A percentile compares a stretch with the other conserved stretches of the same genome.
Conservation (phyloP, 2,329 filamentous ascomycete species). For the Aspergillus niger region DNA sequence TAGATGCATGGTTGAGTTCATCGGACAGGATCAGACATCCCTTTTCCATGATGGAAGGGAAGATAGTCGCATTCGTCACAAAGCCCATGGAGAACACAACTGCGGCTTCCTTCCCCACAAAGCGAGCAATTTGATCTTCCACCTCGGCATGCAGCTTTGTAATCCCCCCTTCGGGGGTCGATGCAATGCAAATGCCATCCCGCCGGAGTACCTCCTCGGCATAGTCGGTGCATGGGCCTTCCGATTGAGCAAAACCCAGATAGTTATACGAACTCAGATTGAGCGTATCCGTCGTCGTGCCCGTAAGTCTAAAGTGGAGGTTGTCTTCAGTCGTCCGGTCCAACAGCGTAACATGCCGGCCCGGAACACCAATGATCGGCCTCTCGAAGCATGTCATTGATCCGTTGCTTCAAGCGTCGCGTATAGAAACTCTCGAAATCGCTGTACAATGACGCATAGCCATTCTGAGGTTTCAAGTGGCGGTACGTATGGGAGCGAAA, state of each 20-base stretch:
- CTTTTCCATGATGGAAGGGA: constrained; percentile 85
- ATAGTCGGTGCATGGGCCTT: constrained; percentile 88
- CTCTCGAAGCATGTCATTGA: constrained; percentile 94
- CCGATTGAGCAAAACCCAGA: constrained; percentile 92
- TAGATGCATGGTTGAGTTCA: constrained; percentile 93
- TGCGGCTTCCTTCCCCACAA: constrained; percentile 86
- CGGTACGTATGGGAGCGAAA: constrained; percentile 81
- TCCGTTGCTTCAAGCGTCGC: constrained; percentile 80
- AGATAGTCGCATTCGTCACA: constrained; percentile 89
- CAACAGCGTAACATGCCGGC: constrained; percentile 83
- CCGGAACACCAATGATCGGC: constrained; percentile 86
- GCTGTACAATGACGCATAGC: constrained; percentile 89
- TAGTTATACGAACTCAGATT: constrained; percentile 99
- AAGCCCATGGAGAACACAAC: constrained; percentile 99
- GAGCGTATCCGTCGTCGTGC: constrained; percentile 84
- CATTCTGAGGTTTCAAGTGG: constrained; percentile 75
- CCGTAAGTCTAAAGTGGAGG: constrained; percentile 77
- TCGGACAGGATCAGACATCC: constrained; percentile 91
- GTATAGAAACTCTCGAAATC: constrained; percentile 99
- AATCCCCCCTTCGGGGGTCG: constrained; percentile 80
- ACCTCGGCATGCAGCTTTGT: constrained; percentile 82
- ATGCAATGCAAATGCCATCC: constrained; percentile 74
- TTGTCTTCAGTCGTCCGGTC: constrained; percentile 89
- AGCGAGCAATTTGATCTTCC: constrained; percentile 80
- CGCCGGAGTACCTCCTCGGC: constrained; percentile 80